A percentile compares a stretch with the other conserved stretches of the same genome.
These are phyloP conservation scores for Thermoascus crustaceus DNA, from an alignment of 2,329 filamentous ascomycete genomes.

Conservation along the genomic window DNA sequence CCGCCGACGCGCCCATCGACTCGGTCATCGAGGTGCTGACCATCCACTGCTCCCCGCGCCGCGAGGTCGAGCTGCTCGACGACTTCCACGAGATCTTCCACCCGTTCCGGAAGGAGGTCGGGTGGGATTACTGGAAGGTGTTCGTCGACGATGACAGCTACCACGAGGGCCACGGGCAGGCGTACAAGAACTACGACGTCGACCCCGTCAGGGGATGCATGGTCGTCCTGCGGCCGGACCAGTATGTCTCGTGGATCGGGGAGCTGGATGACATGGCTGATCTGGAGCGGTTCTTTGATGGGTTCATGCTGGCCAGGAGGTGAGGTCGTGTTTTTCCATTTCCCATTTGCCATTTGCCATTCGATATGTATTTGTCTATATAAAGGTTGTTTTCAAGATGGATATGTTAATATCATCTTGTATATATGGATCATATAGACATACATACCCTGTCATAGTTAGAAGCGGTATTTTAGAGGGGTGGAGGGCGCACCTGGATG, in stretches of 20 bases:
- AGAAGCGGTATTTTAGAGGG: too few species aligned
- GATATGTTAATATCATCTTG: too few species aligned
- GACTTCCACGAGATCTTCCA: conserved; percentile 42
- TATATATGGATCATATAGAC: too few species aligned
- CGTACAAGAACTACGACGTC: conserved; percentile 53
- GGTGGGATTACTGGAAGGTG: conserved; percentile 52
- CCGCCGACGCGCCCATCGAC: conserved; percentile 31
- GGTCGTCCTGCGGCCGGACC: conserved; percentile 57
- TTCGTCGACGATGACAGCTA: conserved; percentile 48
- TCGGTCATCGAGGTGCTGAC: conserved; percentile 53
- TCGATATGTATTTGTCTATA: too few species aligned
- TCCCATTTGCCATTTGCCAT: too few species aligned
- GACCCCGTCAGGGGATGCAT: conserved; percentile 48
- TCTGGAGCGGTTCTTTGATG: neutral
- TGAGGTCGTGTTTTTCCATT: neutral
- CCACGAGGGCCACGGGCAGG: conserved; percentile 39
- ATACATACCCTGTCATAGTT: too few species aligned
- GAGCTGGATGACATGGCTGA: neutral
- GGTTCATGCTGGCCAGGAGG: neutral
- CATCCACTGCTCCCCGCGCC: conserved; percentile 47
- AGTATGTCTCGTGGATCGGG: conserved; percentile 44
- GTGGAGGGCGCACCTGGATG: too few species aligned
- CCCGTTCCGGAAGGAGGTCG: conserved; percentile 38
- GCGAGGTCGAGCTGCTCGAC: conserved; percentile 43
- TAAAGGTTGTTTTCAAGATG: too few species aligned